Base-by-base conservation (phyloP, 768 basidiomycete genomes). In the Tremella yokohamensis region DNA sequence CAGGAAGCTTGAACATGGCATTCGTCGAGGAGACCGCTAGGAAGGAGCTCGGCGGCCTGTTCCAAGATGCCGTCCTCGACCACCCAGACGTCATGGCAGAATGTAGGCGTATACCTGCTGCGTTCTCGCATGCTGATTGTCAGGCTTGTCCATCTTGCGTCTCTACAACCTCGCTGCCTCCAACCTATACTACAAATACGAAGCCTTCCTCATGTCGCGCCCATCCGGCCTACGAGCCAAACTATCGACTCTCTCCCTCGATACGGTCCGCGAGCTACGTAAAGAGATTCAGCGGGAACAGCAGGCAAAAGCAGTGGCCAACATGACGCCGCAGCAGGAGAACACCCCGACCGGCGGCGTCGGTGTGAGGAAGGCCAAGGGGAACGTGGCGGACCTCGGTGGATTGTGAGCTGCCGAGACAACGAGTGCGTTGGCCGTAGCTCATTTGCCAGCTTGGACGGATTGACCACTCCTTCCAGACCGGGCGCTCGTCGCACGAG, bases 151-250 rank as follows among this genome's bases (percentile, higher is more conserved):
- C 7, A 78, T 81, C 7, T 74, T 78, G 48, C 68, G 76, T 1
- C 56, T 76, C n/a, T 81, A 79, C 72, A 70, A 68, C 40, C 68
- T 80, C 19, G 51, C 69, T 2, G 70, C 79, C 8, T 64, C 77
- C 22, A 73, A 77, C 34, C 75, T 81, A 16, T 79, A 68, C 66
- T 80, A 72, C 75, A 77, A 79, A 58, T 80, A 80, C 76, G 79
- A 81, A 64, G 79, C 80, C 2, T 78, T 78, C 60, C 58, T 76
- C 19, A 61, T 78, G 39, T 72, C 74, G 20, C 61, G 65, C 4
- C 66, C 72, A 38, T 69, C 66, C 15, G 68, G 72, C 16, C 51
- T 71, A 0, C 58, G 72, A 8, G 70, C 65, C 39, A 69, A 68
- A 54, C 50, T 69, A 12, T 57, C 68, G 1, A 49, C 22, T 2